Base-by-base conservation (phyloP, 768 basidiomycete genomes). In the Phanerodontia chrysosporium region DNA sequence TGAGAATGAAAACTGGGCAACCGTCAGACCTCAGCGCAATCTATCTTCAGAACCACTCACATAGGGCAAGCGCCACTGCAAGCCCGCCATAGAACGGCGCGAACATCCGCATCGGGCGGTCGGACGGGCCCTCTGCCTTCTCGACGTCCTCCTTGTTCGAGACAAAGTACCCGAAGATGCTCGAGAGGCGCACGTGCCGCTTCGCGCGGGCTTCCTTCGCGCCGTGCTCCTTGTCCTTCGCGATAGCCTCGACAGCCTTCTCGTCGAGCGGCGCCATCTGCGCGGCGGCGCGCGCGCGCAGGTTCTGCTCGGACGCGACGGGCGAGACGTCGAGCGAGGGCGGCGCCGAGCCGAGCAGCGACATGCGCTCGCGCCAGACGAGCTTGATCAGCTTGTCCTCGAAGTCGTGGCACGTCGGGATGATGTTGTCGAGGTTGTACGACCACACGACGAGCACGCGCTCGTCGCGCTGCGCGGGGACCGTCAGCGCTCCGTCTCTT, bases 401-500 rank as follows among this genome's bases (percentile, higher is more conserved):
- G 65, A 92, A 90, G 67, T 90, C 89, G 14, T 73, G 70, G 68
- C 80, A 85, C n/a, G 86, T 68, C 0, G 87, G 86, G 53, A 95
- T 86, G 64, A 95, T 88, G 62, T 75, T 77, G 68, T 94, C 91
- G 36, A 95, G 77, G 65, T 86, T 80, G 72, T 95, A 90, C 0
- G 89, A 84, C 93, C 93, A 95, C 21, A 90, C 83, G 24, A 94
- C 79, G 27, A 95, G 77, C 45, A 92, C 89, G 24, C 84, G 83
- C 66, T 95, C 92, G 69, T 92, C 87, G 27, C 92, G 85, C 90
- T 90, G 65, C 25, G 48, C 30, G 22, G n/a, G 28, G 14, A n/a
- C 12, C 13, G 1, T 35, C 16, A 30, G 32, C 9, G 5, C 13
- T 9, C 48, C 28, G n/a, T 51, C 45, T 14, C 14, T 3, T 1